These are phyloP conservation scores for Polytrichum formosum DNA, from an alignment of 225 moss, liverwort and hornwort genomes.

Conservation along the genomic window DNA sequence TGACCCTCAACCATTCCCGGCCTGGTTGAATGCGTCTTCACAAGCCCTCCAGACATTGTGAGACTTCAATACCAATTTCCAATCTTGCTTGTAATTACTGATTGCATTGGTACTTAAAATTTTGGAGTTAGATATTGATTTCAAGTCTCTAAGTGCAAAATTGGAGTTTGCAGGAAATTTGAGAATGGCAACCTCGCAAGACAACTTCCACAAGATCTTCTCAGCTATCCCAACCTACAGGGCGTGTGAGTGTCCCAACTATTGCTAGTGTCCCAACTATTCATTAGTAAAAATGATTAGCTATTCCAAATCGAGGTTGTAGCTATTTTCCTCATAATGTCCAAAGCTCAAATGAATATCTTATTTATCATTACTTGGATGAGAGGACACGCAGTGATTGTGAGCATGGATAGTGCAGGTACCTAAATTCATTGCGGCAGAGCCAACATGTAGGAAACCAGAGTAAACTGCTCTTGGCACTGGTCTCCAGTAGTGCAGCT, in stretches of 20 bases:
- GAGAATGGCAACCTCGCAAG: conserved; percentile 22
- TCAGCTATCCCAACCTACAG: conserved; percentile 32
- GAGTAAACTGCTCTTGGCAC: conserved; percentile 20
- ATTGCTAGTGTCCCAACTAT: no score
- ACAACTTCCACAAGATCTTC: conserved; percentile 28
- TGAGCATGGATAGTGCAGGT: conserved; percentile 3
- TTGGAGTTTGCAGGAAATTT: conserved; percentile 19
- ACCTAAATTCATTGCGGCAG: conserved; percentile 15
- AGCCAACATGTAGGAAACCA: conserved; percentile 11
- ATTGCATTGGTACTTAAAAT: no score
- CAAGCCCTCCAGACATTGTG: conserved; percentile 30
- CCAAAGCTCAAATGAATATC: no score
- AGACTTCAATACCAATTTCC: neutral
- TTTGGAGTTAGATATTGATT: no score
- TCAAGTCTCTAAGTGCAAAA: no score
- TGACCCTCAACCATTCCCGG: conserved; percentile 40
- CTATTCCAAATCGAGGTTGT: no score
- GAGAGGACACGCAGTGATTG: neutral
- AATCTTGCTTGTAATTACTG: neutral
- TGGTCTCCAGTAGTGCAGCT: conserved; percentile 28
- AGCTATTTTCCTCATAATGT: no score
- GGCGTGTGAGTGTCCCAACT: conserved; percentile 32
- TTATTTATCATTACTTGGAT: no score
- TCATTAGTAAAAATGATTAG: no score
- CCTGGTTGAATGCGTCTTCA: conserved; percentile 40